Percentiles rank a stretch among this genome's conserved stretches.
phyloP scores from a whole-genome alignment of 2,329 filamentous ascomycete species.

The Aspergillus sclerotialis region DNA sequence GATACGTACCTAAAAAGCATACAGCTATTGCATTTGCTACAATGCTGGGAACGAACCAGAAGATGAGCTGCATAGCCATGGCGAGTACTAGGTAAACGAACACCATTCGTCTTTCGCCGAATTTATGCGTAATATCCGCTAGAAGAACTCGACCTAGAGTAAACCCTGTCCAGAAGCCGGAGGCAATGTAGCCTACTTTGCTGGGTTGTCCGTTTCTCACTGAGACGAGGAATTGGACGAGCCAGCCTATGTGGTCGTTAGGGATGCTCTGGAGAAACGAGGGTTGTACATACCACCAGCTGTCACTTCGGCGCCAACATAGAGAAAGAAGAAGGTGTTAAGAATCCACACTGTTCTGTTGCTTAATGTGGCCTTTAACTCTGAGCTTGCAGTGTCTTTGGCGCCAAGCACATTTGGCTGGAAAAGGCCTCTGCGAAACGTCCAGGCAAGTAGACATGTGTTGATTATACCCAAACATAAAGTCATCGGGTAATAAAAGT shows the following conservation, averaged over 20 bases:
- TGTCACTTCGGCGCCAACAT: conserved; percentile 17
- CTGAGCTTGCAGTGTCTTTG: conserved; percentile 12
- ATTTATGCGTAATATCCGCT: conserved; percentile 15
- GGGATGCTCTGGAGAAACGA: conserved; percentile 1
- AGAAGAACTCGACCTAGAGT: conserved; percentile 15
- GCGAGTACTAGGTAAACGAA: conserved; percentile 14
- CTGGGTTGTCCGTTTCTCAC: conserved; percentile 15
- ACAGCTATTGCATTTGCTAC: conserved; percentile 15
- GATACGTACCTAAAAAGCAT: conserved; percentile 14
- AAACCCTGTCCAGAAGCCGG: conserved; percentile 17
- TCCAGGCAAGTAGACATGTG: conserved; percentile 9
- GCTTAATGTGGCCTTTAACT: conserved; percentile 12
- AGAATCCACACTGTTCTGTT: conserved; percentile 16
- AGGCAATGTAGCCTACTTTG: conserved; percentile 18
- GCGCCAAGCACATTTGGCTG: conserved; percentile 12
- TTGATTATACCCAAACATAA: conserved; percentile 11
- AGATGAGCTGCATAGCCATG: conserved; percentile 13
- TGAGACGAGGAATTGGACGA: conserved; percentile 17
- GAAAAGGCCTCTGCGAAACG: conserved; percentile 14
- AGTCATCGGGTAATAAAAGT: conserved; percentile 15
- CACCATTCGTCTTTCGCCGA: conserved; percentile 17
- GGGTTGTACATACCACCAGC: conserved; percentile 12
- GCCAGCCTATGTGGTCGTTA: conserved; percentile 10
- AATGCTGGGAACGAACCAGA: conserved; percentile 17
- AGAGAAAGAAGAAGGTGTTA: conserved; percentile 19